Evolutionary conservation across 495 filamentous ascomycete genomes (phyloP), one percentile per base, ranked within the genome.

Genomic region (Aspergillus campestris): DNA sequence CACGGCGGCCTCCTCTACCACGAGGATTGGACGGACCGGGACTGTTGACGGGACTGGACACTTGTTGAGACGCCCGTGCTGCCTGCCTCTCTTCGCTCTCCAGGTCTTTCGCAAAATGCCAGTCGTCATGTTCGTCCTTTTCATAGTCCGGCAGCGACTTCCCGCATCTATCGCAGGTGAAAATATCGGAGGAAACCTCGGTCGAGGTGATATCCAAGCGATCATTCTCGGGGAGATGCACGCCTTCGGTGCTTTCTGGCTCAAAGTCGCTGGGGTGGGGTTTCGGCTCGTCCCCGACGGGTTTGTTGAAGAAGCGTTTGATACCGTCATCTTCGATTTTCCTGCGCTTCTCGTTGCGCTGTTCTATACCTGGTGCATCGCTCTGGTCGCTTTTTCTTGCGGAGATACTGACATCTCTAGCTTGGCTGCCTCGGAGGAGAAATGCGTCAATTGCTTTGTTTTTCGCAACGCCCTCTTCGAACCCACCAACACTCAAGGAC

Each of bases 91-190:
- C 75, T 49, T 89, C 73, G 6, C 79, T 74, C 51, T 84, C 83
- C 27, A 97, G 73, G 53, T 87, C 81, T 69, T 86, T 89, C 34
- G 92, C 92, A 64, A 95, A 87, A 69, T 98, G 92, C 86, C 89
- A 98, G 60, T 98, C 92, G 34, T 86, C 74, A 58, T 98, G 92
- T 67, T 86, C 89, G 42, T 80, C 75, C 56, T 81, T 70, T 31
- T 79, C 74, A 50, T 68, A 57, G n/a, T 67, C 60, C 8, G 66
- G 67, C 15, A 94, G 56, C 30, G 61, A 49, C 49, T 72, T 69
- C 41, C 72, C 72, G 66, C 92, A 96, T 37, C 76, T 79, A 40
- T 65, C 52, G 61, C 91, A 96, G 48, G 65, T 63, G 62, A 78
- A 79, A 10, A 69, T 60, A 14, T 64, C 69, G 35, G 69, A 64